A percentile compares a stretch with the other conserved stretches of the same genome.
Conservation (phyloP, 208 protist species). For the Acanthamoeba sp. region DNA sequence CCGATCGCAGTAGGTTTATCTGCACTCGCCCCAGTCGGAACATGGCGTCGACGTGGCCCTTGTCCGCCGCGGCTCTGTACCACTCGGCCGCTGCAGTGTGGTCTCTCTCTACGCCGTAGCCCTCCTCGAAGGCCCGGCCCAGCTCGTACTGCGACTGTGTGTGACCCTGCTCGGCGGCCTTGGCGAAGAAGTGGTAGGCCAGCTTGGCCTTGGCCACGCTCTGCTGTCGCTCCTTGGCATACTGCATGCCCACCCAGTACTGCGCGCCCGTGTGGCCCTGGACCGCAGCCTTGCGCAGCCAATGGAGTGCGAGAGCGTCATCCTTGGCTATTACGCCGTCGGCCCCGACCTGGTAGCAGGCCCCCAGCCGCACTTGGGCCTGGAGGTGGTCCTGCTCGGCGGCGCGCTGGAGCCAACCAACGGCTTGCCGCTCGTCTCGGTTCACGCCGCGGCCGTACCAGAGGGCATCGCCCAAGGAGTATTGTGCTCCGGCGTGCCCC, state of each 20-base stretch:
- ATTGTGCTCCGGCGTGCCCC: not conserved
- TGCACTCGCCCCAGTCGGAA: not conserved
- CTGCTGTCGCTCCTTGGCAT: not conserved
- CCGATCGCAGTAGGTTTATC: not conserved
- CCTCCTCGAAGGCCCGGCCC: not conserved
- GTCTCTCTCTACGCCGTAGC: not conserved
- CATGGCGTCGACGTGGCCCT: not conserved
- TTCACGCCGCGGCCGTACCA: not conserved
- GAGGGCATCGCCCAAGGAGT: not conserved
- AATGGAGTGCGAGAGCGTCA: not conserved
- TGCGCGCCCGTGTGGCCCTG: not conserved
- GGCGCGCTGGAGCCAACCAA: not conserved
- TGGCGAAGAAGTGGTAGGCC: constrained; percentile 12
- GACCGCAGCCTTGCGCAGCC: not conserved
- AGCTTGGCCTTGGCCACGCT: constrained; percentile 18
- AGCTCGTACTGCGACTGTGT: not conserved
- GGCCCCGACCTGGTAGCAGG: constrained; percentile 15
- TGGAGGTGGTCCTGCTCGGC: constrained; percentile 8
- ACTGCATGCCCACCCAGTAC: not conserved
- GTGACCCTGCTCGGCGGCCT: constrained; percentile 1
- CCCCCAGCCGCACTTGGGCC: not conserved
- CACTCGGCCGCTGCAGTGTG: not conserved
- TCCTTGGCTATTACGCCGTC: not conserved
- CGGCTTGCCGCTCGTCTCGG: not conserved
- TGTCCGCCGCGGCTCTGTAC: not conserved